phyloP scores from a whole-genome alignment of 106 monocot species.

The Xerophyta viscosa region DNA sequence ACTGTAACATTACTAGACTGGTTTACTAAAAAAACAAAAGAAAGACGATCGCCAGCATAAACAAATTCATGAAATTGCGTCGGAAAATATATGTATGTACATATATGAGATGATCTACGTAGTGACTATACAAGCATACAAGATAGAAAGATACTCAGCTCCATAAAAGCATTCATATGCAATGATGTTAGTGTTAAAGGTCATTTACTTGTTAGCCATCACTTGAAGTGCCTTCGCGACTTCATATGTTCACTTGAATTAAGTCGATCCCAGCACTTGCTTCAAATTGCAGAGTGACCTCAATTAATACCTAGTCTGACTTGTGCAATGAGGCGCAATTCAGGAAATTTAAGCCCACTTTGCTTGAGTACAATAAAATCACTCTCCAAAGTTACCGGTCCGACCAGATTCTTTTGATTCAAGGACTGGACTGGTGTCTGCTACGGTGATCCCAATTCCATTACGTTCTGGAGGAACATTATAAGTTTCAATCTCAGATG shows the following conservation, averaged over 20 bases:
- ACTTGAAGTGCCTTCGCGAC: background rate
- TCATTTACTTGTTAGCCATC: background rate
- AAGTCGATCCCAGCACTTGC: background rate
- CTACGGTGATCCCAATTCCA: constrained; percentile 3
- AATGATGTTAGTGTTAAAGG: too few relatives aligned
- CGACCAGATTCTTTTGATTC: constrained; percentile 5
- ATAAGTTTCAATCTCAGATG: constrained; percentile 3
- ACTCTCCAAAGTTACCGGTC: background rate
- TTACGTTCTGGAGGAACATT: constrained; percentile 1
- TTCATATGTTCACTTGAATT: background rate
- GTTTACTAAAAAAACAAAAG: too few relatives aligned
- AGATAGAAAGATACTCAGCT: too few relatives aligned
- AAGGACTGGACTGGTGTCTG: constrained; percentile 4
- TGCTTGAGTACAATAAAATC: background rate
- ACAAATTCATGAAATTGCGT: too few relatives aligned
- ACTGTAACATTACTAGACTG: too few relatives aligned
- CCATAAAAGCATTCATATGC: too few relatives aligned
- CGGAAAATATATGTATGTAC: too few relatives aligned
- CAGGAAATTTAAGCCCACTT: background rate
- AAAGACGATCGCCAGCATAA: too few relatives aligned
- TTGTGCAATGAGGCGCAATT: background rate
- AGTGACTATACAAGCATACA: too few relatives aligned
- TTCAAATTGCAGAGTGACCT: background rate
- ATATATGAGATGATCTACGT: too few relatives aligned
- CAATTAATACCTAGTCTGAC: background rate